Conservation (phyloP, 352 stramenopile genomes). For the Phytophthora constricta region DNA sequence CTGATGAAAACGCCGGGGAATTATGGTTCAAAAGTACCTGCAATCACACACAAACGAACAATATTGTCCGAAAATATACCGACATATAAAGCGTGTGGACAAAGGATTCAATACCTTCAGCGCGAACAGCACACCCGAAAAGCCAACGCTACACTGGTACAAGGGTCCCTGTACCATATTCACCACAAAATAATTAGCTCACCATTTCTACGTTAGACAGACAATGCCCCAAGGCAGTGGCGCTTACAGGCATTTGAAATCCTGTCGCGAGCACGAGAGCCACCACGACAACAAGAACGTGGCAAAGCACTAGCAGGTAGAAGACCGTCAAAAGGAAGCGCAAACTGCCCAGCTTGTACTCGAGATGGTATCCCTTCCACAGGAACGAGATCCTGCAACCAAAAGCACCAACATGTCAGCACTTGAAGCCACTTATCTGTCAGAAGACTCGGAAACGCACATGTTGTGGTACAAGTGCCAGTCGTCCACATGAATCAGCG, state of each 20-base stretch:
- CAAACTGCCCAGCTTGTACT: conserved; percentile 56
- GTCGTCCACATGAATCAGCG: conserved; percentile 86
- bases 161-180: conserved; percentile 35
- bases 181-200: neutral
- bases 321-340: conserved; percentile 56
- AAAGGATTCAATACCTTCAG: conserved; percentile 59
- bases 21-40: conserved; percentile 86
- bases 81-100: neutral
- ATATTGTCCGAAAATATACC: conserved; percentile 7
- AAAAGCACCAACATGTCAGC: conserved; percentile 16
- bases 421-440: neutral
- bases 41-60: conserved; percentile 28
- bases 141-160: conserved; percentile 76
- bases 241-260: conserved; percentile 27
- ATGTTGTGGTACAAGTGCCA: conserved; percentile 93
- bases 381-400: conserved; percentile 71
- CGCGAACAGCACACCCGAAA: conserved; percentile 80
- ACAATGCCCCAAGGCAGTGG: no score
- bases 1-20: conserved; percentile 60
- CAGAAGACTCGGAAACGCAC: conserved; percentile 35
- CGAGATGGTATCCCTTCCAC: conserved; percentile 87
- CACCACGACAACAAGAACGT: conserved; percentile 60
- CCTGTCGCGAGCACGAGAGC: conserved; percentile 33
- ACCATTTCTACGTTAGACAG: neutral
- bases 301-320: conserved; percentile 68